phyloP scores from a whole-genome alignment of 352 stramenopile species.

The Globisporangium cylindrosporum region DNA sequence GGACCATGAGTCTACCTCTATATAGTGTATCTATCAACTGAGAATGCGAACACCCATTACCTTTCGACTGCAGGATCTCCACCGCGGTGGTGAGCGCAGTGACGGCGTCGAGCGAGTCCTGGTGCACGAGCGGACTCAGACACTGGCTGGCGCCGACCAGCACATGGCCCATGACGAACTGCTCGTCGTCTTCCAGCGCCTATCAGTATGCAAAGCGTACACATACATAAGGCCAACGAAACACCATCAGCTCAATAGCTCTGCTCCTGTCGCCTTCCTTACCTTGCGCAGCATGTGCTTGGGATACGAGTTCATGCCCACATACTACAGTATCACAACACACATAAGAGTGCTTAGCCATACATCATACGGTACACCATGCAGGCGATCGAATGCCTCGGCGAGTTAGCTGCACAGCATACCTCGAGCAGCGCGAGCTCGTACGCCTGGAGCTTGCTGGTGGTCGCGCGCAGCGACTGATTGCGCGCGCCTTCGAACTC shows the following conservation, averaged over 20 bases:
- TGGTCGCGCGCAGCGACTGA: constrained; percentile 47
- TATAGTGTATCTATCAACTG: neutral
- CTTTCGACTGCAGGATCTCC: constrained; percentile 35
- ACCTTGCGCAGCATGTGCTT: constrained; percentile 72
- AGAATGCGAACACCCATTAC: constrained; percentile 15
- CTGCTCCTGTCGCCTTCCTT: neutral
- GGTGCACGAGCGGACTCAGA: constrained; percentile 58
- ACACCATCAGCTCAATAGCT: neutral
- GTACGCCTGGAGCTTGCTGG: constrained; percentile 70
- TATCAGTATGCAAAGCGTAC: neutral
- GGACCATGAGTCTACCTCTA: neutral
- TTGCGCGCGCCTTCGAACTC: constrained; percentile 74
- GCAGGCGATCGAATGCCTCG: neutral
- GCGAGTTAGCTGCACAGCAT: constrained; percentile 9
- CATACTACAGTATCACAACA: constrained; percentile 38
- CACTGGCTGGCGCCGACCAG: constrained; percentile 76
- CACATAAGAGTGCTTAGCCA: neutral
- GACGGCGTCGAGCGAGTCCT: constrained; percentile 57
- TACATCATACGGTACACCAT: neutral
- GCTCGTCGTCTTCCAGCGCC: constrained; percentile 51
- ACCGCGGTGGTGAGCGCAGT: constrained; percentile 27
- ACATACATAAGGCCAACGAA: neutral
- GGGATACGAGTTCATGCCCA: constrained; percentile 75
- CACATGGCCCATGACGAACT: constrained; percentile 83
- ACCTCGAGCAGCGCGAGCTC: constrained; percentile 68